Percentiles rank a stretch among this genome's conserved stretches.
phyloP scores from a whole-genome alignment of 805 yeast species.

The Cyberlindnera maritima region DNA sequence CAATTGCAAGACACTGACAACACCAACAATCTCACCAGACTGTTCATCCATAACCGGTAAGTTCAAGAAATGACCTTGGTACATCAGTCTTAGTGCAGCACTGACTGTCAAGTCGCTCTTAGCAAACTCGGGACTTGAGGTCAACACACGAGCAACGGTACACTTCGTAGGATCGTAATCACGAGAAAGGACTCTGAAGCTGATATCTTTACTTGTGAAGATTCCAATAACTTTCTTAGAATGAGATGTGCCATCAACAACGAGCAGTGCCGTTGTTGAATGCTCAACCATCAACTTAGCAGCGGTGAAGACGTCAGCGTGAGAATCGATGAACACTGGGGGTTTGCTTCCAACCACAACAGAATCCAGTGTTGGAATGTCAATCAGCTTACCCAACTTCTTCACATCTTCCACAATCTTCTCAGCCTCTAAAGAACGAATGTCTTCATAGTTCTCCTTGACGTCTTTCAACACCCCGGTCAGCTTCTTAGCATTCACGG shows the following conservation, averaged over 20 bases:
- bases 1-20: conserved; percentile 42
- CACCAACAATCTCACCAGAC: conserved; percentile 33
- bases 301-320: conserved; percentile 36
- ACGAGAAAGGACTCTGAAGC: conserved; percentile 39
- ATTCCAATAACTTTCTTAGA: conserved; percentile 41
- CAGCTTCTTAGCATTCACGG: conserved; percentile 35
- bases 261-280: conserved; percentile 40
- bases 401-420: conserved; percentile 34
- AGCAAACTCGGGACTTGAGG: conserved; percentile 46
- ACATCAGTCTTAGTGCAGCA: conserved; percentile 44
- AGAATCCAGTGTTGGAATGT: conserved; percentile 38
- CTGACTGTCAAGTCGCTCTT: conserved; percentile 37
- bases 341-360: conserved; percentile 18
- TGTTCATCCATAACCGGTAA: conserved; percentile 37
- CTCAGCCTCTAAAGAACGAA: conserved; percentile 23
- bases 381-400: conserved; percentile 37
- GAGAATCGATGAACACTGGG: conserved; percentile 37
- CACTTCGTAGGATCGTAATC: conserved; percentile 35
- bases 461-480: conserved; percentile 30
- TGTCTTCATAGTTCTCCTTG: conserved; percentile 28
- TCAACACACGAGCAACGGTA: conserved; percentile 41
- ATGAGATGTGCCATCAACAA: conserved; percentile 33
- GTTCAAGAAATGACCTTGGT: conserved; percentile 43
- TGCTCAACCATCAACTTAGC: conserved; percentile 38
- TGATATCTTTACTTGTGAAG: conserved; percentile 44